phyloP scores from a whole-genome alignment of 257 asterid species.

The Prunella vulgaris region DNA sequence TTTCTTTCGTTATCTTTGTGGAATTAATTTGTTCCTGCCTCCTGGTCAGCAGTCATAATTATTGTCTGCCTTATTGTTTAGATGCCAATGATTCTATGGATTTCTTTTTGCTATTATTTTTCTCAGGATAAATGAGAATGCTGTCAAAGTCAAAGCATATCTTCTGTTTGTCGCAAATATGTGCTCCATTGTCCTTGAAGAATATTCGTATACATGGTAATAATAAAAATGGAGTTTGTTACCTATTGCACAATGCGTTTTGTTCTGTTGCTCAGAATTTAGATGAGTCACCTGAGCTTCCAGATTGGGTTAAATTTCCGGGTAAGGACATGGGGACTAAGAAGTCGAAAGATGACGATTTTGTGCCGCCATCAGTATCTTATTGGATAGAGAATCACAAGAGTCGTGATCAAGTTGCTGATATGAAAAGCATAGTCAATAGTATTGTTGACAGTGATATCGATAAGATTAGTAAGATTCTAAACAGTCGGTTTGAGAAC shows the following conservation, averaged over 20 bases:
- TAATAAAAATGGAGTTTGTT: constrained; percentile 19
- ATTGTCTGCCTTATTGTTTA: neutral
- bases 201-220: constrained; percentile 13
- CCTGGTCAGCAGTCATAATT: neutral
- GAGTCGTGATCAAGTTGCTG: constrained; percentile 30
- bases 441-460: constrained; percentile 48
- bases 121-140: constrained; percentile 36
- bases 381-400: constrained; percentile 61
- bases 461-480: constrained; percentile 53
- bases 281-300: constrained; percentile 77
- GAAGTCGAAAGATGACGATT: constrained; percentile 48
- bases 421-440: constrained; percentile 26
- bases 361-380: constrained; percentile 71
- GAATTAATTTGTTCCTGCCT: neutral
- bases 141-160: constrained; percentile 32
- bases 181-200: constrained; percentile 17
- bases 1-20: neutral
- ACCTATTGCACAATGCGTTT: constrained; percentile 28
- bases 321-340: constrained; percentile 14
- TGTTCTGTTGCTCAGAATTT: constrained; percentile 31
- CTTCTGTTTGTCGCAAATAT: constrained; percentile 25
- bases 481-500: constrained; percentile 47
- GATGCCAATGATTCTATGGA: neutral
- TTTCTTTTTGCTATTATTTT: neutral
- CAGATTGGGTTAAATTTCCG: constrained; percentile 57